Conservation (phyloP, 805 yeast species). For the Candida wancherniae region DNA sequence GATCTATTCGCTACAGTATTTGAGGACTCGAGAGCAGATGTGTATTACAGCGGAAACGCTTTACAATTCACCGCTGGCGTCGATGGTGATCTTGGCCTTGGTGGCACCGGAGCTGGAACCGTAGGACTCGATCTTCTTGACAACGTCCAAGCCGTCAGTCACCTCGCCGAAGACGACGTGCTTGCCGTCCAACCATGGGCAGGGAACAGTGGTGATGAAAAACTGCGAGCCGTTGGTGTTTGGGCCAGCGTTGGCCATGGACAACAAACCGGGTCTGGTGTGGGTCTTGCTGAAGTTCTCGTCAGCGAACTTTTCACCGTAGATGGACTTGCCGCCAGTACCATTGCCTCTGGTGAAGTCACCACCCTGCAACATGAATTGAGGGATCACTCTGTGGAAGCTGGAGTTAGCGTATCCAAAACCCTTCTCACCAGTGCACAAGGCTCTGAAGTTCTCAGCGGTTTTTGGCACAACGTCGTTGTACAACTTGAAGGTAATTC, state of each 20-base stretch:
- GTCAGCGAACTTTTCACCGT: slow-evolving; percentile 82
- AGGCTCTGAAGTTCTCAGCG: slow-evolving; percentile 92
- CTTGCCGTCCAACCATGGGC: slow-evolving; percentile 89
- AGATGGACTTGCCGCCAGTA: slow-evolving; percentile 88
- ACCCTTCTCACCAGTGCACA: slow-evolving; percentile 93
- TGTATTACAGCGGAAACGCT: too few relatives aligned
- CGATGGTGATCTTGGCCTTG: slow-evolving; percentile 58
- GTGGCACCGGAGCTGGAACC: slow-evolving; percentile 70
- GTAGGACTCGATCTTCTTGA: slow-evolving; percentile 74
- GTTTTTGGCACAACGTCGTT: slow-evolving; percentile 93
- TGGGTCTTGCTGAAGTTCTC: slow-evolving; percentile 79
- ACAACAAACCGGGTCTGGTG: slow-evolving; percentile 79
- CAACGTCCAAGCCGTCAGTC: slow-evolving; percentile 75
- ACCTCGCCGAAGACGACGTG: slow-evolving; percentile 96
- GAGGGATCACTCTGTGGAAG: slow-evolving; percentile 96
- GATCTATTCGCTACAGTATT: too few relatives aligned
- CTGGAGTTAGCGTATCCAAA: slow-evolving; percentile 79
- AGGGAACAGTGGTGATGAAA: slow-evolving; percentile 86
- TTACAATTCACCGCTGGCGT: slow-evolving; percentile 57
- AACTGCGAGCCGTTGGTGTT: slow-evolving; percentile 98
- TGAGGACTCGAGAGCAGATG: too few relatives aligned
- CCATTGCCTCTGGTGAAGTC: slow-evolving; percentile 77
- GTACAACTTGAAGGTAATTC: slow-evolving; percentile 82
- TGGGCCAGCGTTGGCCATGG: slow-evolving; percentile 99
- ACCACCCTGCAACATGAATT: slow-evolving; percentile 93